A percentile compares a stretch with the other conserved stretches of the same genome.
phyloP scores from a whole-genome alignment of 2,329 filamentous ascomycete genomes.

The Diaporthe caulivora region DNA sequence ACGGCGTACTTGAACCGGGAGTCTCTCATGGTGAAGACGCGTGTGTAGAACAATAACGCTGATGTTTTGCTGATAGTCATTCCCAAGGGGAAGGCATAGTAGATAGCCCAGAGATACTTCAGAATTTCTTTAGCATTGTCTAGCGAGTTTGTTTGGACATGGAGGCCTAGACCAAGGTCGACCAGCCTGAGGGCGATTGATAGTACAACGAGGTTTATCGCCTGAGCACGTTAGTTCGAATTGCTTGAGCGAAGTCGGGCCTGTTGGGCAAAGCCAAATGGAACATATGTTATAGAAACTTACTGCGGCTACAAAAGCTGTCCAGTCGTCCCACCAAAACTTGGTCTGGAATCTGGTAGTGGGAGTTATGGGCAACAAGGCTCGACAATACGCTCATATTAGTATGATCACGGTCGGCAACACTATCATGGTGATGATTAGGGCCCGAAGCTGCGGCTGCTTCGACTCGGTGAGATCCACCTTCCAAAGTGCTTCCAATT shows the following conservation, averaged over 20 bases:
- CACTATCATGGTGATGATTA: background rate
- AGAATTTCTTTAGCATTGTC: background rate
- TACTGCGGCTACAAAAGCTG: background rate
- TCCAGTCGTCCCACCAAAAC: slow-evolving; percentile 8
- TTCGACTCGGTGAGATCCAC: background rate
- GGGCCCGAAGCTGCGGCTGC: background rate
- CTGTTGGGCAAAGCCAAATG: too few relatives aligned
- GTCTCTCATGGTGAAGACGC: background rate
- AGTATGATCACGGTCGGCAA: background rate
- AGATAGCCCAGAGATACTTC: background rate
- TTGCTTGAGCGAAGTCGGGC: background rate
- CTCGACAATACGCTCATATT: background rate
- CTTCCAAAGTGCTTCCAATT: background rate
- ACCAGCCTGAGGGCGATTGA: background rate
- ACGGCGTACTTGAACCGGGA: background rate
- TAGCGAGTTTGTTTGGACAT: background rate
- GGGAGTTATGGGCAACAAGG: background rate
- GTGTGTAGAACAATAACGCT: background rate
- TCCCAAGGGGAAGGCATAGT: background rate
- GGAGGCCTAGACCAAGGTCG: background rate
- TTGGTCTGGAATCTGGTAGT: background rate
- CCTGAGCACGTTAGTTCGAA: background rate
- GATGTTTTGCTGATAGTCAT: background rate
- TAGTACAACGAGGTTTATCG: background rate
- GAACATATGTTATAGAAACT: background rate